Percentiles rank a stretch among this genome's conserved stretches.
Conservation (phyloP, 2,329 filamentous ascomycete genomes). For the Colletotrichum tamarilloi region DNA sequence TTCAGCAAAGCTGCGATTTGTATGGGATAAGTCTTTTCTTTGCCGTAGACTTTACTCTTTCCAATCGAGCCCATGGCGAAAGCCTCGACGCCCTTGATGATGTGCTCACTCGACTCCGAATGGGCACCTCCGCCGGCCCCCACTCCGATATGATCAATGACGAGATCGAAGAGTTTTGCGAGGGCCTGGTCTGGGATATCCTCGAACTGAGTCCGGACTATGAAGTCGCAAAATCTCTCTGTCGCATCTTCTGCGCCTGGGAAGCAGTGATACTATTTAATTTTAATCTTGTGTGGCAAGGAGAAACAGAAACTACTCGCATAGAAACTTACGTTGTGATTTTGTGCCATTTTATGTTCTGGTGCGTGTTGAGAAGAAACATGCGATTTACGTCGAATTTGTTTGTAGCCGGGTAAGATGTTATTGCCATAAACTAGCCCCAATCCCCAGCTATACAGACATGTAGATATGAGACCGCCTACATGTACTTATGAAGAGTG, state of each 20-base stretch:
- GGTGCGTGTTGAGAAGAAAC: not conserved
- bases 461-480: not conserved
- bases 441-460: not conserved
- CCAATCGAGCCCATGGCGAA: constrained; percentile 38
- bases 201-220: not conserved
- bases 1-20: constrained; percentile 55
- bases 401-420: not conserved
- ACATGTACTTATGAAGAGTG: not conserved
- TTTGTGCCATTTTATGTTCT: not conserved
- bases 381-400: not conserved
- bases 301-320: not conserved
- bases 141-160: constrained; percentile 41
- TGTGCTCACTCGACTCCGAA: constrained; percentile 39
- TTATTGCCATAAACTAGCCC: not conserved
- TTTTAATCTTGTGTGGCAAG: not conserved
- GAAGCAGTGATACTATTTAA: not conserved
- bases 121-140: constrained; percentile 38
- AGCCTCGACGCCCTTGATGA: constrained; percentile 49
- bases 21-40: constrained; percentile 45
- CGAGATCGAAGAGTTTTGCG: constrained; percentile 39
- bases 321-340: not conserved
- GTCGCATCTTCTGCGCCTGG: not conserved
- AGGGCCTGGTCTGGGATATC: constrained; percentile 2
- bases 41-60: constrained; percentile 47
- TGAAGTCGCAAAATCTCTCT: constrained; percentile 6